phyloP scores from a whole-genome alignment of 768 basidiomycete genomes.

The Pisolithus albus region DNA sequence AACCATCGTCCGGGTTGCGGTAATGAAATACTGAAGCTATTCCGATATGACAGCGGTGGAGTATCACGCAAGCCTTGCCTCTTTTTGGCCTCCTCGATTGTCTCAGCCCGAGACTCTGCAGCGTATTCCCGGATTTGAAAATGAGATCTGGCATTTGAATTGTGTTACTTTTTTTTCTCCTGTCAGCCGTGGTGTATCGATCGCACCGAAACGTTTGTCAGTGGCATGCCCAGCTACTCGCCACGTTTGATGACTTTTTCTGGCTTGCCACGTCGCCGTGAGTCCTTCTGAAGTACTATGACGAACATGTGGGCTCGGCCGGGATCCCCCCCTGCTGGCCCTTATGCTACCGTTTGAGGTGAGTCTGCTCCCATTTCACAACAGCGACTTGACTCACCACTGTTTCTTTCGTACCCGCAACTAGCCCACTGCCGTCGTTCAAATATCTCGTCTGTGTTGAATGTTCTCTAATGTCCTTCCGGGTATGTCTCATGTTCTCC shows the following conservation, averaged over 20 bases:
- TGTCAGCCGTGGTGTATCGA: not conserved
- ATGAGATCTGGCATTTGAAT: not conserved
- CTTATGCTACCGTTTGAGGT: not conserved
- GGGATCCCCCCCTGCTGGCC: no score
- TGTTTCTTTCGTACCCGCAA: no score
- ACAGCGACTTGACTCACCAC: not conserved
- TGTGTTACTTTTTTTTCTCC: not conserved
- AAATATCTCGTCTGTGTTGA: not conserved
- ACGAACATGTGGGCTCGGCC: no score
- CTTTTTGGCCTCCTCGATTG: no score
- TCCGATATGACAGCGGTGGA: no score
- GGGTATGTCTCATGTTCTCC: not conserved
- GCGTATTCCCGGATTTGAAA: not conserved
- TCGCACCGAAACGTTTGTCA: not conserved
- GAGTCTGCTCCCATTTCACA: not conserved
- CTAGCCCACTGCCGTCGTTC: not conserved
- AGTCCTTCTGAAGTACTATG: not conserved
- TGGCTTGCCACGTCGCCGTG: slow-evolving; percentile 1
- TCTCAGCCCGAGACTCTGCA: no score
- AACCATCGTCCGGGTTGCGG: no score
- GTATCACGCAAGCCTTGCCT: no score
- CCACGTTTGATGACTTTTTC: not conserved
- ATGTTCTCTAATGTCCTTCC: not conserved
- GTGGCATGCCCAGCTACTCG: not conserved
- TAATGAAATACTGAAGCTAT: no score